These are phyloP conservation scores for Cinnamomum chago DNA, from an alignment of 164 flowering plant genomes.

Conservation along the genomic window DNA sequence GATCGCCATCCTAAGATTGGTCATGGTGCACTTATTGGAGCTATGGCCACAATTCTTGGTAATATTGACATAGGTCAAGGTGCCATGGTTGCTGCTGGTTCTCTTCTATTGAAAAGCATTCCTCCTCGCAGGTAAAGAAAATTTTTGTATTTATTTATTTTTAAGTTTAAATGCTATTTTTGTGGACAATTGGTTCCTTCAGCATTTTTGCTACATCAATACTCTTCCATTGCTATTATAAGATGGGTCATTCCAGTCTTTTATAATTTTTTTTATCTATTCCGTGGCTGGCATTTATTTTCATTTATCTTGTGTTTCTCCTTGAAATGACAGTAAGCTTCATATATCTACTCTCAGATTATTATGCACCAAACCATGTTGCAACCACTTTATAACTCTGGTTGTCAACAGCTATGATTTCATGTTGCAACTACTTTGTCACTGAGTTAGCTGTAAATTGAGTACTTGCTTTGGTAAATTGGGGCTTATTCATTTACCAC, in stretches of 20 bases:
- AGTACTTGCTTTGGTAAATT: not conserved
- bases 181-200: too few relatives aligned
- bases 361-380: too few relatives aligned
- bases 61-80: slow-evolving; percentile 78
- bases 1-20: slow-evolving; percentile 21
- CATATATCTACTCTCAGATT: too few relatives aligned
- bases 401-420: not conserved
- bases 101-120: slow-evolving; percentile 68
- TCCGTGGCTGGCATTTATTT: too few relatives aligned
- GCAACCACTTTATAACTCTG: too few relatives aligned
- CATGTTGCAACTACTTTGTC: not conserved
- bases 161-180: too few relatives aligned
- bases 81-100: slow-evolving; percentile 87
- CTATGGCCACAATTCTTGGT: slow-evolving; percentile 65
- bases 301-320: too few relatives aligned
- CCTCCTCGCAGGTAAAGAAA: slow-evolving; percentile 62
- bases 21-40: slow-evolving; percentile 15
- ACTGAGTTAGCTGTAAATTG: not conserved
- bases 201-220: too few relatives aligned
- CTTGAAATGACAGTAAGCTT: too few relatives aligned
- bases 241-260: too few relatives aligned
- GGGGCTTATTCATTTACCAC: not conserved
- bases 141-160: not conserved
- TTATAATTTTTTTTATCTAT: too few relatives aligned
- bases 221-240: too few relatives aligned